Base-by-base conservation (phyloP, 2,329 filamentous ascomycete genomes). In the Alternaria sp. region DNA sequence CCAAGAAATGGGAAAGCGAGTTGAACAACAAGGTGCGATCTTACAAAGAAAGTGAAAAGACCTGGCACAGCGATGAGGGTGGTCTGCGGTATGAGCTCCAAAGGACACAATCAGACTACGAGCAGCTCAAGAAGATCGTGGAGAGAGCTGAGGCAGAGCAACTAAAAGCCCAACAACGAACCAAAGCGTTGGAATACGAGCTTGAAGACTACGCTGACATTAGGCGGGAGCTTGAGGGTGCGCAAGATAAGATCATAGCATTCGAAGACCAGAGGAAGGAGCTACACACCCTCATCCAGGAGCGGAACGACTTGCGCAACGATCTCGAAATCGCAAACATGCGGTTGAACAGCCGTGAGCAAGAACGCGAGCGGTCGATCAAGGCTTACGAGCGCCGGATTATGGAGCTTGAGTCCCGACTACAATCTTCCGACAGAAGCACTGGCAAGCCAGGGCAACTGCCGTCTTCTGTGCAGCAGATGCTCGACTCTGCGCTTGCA, bases 1-100 rank as follows among this genome's bases (percentile, higher is more conserved):
- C 90, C 2, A 92, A 92, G 80, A 94, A 92, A 75, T 92, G 91
- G 87, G 92, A 95, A 73, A 87, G 85, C 2, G 90, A 93, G 69
- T 83, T 93, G 30, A 88, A 86, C 52, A 84, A 84, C 56, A 93
- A 91, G 77, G 81, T 93, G 46, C 86, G 88, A 66, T 81, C 82
- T 4, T 83, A 93, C 44, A 86, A 89, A 54, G 91, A 93, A 62
- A 90, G 93, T 62, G 88, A 90, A 65, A 92, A 89, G 79, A 86
- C 84, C 65, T 90, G 87, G 83, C 86, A 83, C 25, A 78, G 79
- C 0, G 88, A 91, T 65, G 84, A 87, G 46, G 85, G 87, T 25
- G 77, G 81, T 8, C 78, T 92, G 6, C 84, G 85, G 36, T 83
- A 83, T 15, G 88, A 91, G 61, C 79, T 93, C 3, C 83, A 86